Evolutionary conservation across 768 basidiomycete species (phyloP).

Genomic region (Macrolepiota dolichaula): DNA sequence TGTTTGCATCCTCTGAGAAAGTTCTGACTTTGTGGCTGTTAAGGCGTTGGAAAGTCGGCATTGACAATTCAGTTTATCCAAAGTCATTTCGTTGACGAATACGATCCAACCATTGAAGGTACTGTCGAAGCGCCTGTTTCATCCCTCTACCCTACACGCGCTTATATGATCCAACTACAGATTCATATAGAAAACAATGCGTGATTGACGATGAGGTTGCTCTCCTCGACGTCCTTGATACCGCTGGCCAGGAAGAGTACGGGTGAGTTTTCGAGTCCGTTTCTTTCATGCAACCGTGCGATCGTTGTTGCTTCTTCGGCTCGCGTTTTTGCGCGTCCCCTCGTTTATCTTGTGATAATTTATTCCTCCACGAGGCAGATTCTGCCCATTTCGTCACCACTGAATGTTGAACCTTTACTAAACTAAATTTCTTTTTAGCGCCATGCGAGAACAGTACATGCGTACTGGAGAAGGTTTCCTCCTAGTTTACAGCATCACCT

Average conservation of each 20-base stretch:
- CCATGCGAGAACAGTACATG: conserved; percentile 99
- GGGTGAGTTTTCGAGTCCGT: conserved; percentile 55
- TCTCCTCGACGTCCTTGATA: conserved; percentile 93
- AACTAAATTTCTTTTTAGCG: conserved; percentile 42
- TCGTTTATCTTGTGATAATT: conserved; percentile 5
- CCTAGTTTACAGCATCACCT: conserved; percentile 97
- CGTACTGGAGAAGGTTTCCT: conserved; percentile 97
- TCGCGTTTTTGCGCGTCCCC: conserved; percentile 11
- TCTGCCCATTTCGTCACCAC: conserved; percentile 3
- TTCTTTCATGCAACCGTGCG: not conserved
- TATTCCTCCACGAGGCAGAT: conserved; percentile 18
- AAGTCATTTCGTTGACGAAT: conserved; percentile 90
- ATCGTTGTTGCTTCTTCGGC: conserved; percentile 9
- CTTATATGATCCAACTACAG: conserved; percentile 33
- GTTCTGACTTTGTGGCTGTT: not conserved
- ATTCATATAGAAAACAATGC: conserved; percentile 96
- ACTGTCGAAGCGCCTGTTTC: conserved; percentile 14
- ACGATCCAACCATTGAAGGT: conserved; percentile 95
- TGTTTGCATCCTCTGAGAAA: conserved; percentile 2
- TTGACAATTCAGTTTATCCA: conserved; percentile 99
- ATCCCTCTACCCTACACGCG: not conserved
- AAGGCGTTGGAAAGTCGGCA: conserved; percentile 71
- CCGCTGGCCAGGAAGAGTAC: conserved; percentile 98
- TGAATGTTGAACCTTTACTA: conserved; percentile 4
- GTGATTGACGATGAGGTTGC: conserved; percentile 99